Conservation (phyloP, 331 rosid species). For the Cydonia oblonga region DNA sequence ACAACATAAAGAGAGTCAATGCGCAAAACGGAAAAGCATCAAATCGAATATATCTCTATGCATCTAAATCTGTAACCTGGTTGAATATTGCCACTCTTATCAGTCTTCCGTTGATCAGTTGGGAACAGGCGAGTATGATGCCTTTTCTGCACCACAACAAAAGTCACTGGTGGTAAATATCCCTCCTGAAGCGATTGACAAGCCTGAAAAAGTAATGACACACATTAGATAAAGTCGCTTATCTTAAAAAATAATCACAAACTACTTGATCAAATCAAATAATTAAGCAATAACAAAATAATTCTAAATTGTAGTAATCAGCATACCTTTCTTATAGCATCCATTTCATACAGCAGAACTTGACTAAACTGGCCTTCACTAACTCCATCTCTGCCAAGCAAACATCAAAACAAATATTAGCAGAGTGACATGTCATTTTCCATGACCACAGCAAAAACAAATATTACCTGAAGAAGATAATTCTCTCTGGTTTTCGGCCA, state of each 20-base stretch:
- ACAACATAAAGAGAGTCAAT: neutral
- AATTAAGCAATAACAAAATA: too few relatives aligned
- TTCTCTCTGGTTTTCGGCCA: constrained; percentile 29
- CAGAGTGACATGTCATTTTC: neutral
- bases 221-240: neutral
- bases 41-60: neutral
- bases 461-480: constrained; percentile 71
- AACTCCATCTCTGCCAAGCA: constrained; percentile 62
- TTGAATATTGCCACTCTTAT: constrained; percentile 61
- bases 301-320: neutral
- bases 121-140: constrained; percentile 81
- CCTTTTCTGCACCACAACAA: constrained; percentile 76
- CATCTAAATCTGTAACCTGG: constrained; percentile 40
- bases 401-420: neutral
- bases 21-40: neutral
- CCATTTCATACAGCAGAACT: constrained; percentile 69
- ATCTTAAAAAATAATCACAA: neutral
- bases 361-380: constrained; percentile 78
- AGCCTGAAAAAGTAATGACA: constrained; percentile 34
- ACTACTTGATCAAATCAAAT: neutral
- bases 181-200: constrained; percentile 40
- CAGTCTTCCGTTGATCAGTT: neutral
- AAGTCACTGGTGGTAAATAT: constrained; percentile 54
- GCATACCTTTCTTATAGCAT: constrained; percentile 68
- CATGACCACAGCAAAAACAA: neutral